Percentiles rank a stretch among this genome's conserved stretches.
phyloP scores from a whole-genome alignment of 176 grass and related monocot species.

The Tillandsia leiboldiana region DNA sequence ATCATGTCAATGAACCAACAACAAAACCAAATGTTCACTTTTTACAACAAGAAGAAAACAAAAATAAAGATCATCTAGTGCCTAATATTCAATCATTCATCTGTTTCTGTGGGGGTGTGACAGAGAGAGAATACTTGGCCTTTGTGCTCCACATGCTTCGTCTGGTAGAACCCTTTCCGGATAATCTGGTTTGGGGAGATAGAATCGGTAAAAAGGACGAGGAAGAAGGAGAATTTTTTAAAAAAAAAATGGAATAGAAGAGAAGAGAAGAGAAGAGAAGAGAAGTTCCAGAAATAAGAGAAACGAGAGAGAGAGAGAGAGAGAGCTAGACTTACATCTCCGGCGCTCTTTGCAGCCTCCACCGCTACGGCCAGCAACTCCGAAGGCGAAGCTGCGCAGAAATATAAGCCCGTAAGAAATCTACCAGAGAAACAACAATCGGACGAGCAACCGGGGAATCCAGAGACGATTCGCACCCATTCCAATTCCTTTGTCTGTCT shows the following conservation, averaged over 20 bases:
- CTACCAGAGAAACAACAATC: no score
- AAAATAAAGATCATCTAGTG: not conserved
- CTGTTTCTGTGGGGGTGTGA: not conserved
- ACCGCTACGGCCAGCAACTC: constrained; percentile 66
- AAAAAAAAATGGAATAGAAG: not conserved
- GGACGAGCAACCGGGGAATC: no score
- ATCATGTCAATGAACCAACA: constrained; percentile 6
- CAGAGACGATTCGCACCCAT: no score
- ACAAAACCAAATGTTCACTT: not conserved
- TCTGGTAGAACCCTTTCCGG: constrained; percentile 66
- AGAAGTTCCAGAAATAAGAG: not conserved
- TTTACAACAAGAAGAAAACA: no score
- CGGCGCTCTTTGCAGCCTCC: constrained; percentile 65
- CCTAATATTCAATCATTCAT: no score
- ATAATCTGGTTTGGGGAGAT: constrained; percentile 36
- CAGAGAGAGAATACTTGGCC: constrained; percentile 45
- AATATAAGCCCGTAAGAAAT: no score
- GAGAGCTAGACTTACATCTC: constrained; percentile 37
- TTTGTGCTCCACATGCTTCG: constrained; percentile 97
- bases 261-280: not conserved
- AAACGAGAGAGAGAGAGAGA: not conserved
- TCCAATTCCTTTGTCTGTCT: no score
- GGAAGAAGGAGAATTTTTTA: not conserved
- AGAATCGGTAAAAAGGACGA: not conserved
- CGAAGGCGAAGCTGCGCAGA: constrained; percentile 9